These are phyloP conservation scores for Auxenochlorella protothecoides DNA, from an alignment of 139 green algal species.

Conservation along the genomic window DNA sequence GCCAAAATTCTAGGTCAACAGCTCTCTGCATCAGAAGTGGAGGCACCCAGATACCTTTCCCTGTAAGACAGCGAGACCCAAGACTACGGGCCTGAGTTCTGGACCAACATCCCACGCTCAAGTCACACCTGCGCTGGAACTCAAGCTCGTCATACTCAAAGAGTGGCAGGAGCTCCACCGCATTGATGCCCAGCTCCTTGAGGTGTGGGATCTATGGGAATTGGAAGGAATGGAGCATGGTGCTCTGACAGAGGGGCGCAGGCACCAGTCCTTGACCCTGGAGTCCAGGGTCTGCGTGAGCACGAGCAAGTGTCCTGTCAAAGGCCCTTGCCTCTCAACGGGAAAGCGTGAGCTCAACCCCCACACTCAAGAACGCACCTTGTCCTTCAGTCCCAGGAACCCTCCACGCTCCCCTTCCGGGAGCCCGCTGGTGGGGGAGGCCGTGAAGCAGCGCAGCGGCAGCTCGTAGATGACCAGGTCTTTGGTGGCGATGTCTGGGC, in stretches of 20 bases:
- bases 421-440: slow-evolving; percentile 40
- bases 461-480: slow-evolving; percentile 95
- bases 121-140: slow-evolving; percentile 50
- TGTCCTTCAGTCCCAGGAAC: slow-evolving; percentile 62
- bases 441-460: slow-evolving; percentile 90
- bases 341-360: background rate
- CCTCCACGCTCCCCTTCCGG: slow-evolving; percentile 44
- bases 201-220: slow-evolving; percentile 56
- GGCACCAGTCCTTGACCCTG: no score
- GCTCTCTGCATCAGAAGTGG: background rate
- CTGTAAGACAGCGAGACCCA: no score
- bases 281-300: no score
- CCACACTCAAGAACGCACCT: slow-evolving; percentile 33
- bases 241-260: no score
- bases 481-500: slow-evolving; percentile 31
- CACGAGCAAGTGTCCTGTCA: no score
- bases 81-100: no score
- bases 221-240: background rate
- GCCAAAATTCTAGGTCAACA: background rate
- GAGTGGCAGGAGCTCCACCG: slow-evolving; percentile 86
- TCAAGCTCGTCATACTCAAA: slow-evolving; percentile 94
- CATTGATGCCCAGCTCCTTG: slow-evolving; percentile 67
- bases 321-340: no score
- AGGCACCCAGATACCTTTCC: background rate
- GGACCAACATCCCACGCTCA: background rate